Evolutionary conservation across 78 protist genomes (phyloP), one percentile per base, ranked within the genome.

Genomic region (Isochrysis galbana): DNA sequence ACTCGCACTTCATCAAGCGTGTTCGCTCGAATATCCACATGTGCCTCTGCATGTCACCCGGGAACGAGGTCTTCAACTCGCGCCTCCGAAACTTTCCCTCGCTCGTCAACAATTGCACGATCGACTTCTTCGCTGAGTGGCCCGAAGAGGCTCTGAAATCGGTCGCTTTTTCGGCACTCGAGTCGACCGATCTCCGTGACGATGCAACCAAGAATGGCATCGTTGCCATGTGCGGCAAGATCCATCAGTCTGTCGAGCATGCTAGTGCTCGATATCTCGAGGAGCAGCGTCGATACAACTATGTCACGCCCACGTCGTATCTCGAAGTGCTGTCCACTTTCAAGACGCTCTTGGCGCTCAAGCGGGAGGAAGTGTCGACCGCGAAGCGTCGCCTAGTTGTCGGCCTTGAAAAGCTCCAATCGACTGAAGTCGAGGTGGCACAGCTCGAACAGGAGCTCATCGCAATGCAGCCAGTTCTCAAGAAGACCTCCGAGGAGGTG

Each of bases 101-200:
- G 36, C 96, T 98, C 41, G 94, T 95, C 78, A 95, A 94, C 87
- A 93, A 95, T 89, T 95, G 97, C 95, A 95, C 98, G 42, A 96
- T 98, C 78, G 98, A 97, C 87, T 98, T 98, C 98, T 98, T 97
- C 95, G 67, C 93, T 29, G 94, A 36, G 55, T 98, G 99, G 99
- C 98, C 99, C 0, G 94, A 80, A 4, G 98, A 98, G 87, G 99
- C 99, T 19, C 94, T 98, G 80, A 21, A 1, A 36, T 48, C 95
- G 1, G 99, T 98, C 7, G 99, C 98, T 34, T 19, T 38, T 29
- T 67, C 46, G 10, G 67, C 54, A 36, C 80, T 94, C 17, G 96
- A 93, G 44, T 38, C 48, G 19, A 41, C 3, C 32, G 55, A 26
- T 29, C 29, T n/a, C 22, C 11, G 48, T 5, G 0, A 10, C 78